Base-by-base conservation (phyloP, 176 grass and related monocot species). In the Musa beccarii region DNA sequence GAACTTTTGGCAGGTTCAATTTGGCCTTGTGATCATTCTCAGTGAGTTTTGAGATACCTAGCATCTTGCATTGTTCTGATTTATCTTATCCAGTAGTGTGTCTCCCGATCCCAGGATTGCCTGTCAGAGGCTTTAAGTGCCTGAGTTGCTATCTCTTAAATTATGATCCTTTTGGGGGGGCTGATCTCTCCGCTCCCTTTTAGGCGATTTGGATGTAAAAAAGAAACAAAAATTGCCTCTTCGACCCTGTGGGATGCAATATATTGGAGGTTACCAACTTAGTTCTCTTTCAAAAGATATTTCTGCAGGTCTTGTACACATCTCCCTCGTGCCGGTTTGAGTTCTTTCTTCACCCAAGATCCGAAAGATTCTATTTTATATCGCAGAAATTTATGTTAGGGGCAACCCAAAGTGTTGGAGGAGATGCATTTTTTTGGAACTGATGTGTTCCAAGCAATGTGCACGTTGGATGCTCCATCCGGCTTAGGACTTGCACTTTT, bases 1-100 rank as follows among this genome's bases (percentile, higher is more conserved):
- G 24, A 73, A n/a, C 71, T 73, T 73, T 73, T 73, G 71, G 71
- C 71, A 73, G 71, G 71, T 51, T 73, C 22, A 54, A 68, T 73
- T 73, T 17, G 51, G 49, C 71, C 52, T 73, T 73, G 71, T 54
- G 71, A 73, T 53, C 52, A 55, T 73, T 54, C 52, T 54, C 51
- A 51, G 19, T 73, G 51, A 19, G 25, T 73, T 54, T 73, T 73
- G 71, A n/a, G 51, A 54, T 73, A 54, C 71, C 8, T 54, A 24
- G 52, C 17, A 23, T 73, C 21, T 54, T 54, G 51, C 71, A 54
- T 73, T 73, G 50, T 55, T 73, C 20, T 1, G 21, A 61, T 61
- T 61, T n/a, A 61, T 21, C 57, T n/a, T 61, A 17, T 61, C n/a
- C 17, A 8, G 16, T 61, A 61, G 57, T 61, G 57, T 61, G 57